Conservation (phyloP, 345 rosid species). For the Lepidium sativum region DNA sequence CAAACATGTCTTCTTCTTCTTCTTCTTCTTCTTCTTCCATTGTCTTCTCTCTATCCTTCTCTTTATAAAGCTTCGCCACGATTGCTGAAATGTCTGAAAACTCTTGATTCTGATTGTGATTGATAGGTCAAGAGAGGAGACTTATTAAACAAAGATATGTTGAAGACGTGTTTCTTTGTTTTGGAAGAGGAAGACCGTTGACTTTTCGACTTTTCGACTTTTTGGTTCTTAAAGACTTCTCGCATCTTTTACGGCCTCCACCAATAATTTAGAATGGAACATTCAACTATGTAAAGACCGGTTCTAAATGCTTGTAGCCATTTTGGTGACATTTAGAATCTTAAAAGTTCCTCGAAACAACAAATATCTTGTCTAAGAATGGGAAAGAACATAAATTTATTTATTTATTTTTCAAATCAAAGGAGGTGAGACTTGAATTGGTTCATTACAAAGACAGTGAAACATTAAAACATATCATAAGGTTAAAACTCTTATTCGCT, state of each 20-base stretch:
- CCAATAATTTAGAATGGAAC: slow-evolving; percentile 5
- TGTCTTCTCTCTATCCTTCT: slow-evolving; percentile 1
- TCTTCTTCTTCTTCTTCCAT: slow-evolving; percentile 21
- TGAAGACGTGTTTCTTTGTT: slow-evolving; percentile 6
- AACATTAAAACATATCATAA: background rate
- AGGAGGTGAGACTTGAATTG: background rate
- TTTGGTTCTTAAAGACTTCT: slow-evolving; percentile 7
- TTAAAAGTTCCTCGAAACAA: no score
- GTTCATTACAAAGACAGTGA: background rate
- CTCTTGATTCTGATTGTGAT: slow-evolving; percentile 2
- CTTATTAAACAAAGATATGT: background rate
- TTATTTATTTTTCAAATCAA: background rate
- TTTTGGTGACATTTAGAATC: background rate
- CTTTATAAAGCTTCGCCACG: slow-evolving; percentile 29
- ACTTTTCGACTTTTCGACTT: slow-evolving; percentile 1
- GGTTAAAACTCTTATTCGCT: background rate
- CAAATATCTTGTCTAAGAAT: background rate
- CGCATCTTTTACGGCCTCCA: slow-evolving; percentile 7
- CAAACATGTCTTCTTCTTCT: slow-evolving; percentile 13
- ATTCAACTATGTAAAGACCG: slow-evolving; percentile 7
- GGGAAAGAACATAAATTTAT: background rate
- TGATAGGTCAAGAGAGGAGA: slow-evolving; percentile 5
- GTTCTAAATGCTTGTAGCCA: slow-evolving; percentile 6
- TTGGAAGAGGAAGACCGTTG: background rate
- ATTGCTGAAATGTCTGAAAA: slow-evolving; percentile 10